phyloP scores from a whole-genome alignment of 306 rosid genomes.

The Vigna mungo region DNA sequence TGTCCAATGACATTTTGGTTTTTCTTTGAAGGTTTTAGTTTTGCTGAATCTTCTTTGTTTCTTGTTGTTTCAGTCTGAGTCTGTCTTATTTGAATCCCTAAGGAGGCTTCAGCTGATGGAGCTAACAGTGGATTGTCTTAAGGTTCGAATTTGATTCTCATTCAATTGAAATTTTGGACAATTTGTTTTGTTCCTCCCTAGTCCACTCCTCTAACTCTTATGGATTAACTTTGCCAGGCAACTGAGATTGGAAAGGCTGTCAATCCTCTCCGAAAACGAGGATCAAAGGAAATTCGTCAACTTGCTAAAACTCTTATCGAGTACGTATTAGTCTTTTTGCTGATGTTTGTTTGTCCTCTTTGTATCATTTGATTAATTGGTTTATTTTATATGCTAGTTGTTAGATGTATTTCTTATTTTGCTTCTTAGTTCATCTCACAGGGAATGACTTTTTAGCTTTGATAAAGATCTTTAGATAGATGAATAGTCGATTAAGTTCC shows the following conservation, averaged over 20 bases:
- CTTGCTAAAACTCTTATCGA: constrained; percentile 70
- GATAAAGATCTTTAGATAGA: constrained; percentile 10
- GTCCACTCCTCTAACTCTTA: constrained; percentile 22
- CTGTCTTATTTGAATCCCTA: constrained; percentile 74
- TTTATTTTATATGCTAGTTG: constrained; percentile 22
- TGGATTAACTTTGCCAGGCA: constrained; percentile 61
- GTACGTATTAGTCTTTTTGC: constrained; percentile 52
- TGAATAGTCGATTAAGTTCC: not conserved
- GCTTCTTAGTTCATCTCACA: constrained; percentile 25
- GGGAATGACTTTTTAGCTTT: constrained; percentile 4
- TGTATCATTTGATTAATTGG: not conserved
- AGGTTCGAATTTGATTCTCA: constrained; percentile 62
- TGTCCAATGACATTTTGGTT: constrained; percentile 24
- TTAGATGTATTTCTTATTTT: constrained; percentile 20
- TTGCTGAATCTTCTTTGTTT: constrained; percentile 35
- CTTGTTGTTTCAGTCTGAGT: constrained; percentile 70
- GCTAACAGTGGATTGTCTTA: constrained; percentile 68
- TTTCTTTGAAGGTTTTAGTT: constrained; percentile 32
- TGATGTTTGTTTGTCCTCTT: constrained; percentile 28
- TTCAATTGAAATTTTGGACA: constrained; percentile 19
- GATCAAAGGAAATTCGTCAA: constrained; percentile 57
- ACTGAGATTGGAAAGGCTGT: constrained; percentile 96
- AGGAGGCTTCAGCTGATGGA: constrained; percentile 87
- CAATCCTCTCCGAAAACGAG: constrained; percentile 70
- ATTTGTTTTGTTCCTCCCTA: constrained; percentile 21